Percentiles rank a stretch among this genome's conserved stretches.
phyloP scores from a whole-genome alignment of 192 early-diverging fungal species.

The Gryganskiella cystojenkinii region DNA sequence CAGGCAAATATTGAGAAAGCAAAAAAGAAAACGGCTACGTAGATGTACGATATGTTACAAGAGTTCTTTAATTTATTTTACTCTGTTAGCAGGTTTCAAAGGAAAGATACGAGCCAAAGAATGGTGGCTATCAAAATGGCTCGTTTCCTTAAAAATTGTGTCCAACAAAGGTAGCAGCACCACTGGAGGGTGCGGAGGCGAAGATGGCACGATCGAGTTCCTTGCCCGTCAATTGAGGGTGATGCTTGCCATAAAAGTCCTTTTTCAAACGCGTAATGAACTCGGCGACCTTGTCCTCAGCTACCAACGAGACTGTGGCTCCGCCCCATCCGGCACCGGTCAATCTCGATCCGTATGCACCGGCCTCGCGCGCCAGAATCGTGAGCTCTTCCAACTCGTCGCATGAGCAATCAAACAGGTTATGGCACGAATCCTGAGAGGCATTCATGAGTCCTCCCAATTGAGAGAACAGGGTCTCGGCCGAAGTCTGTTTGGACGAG shows the following conservation, averaged over 20 bases:
- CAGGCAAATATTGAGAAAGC: too few species aligned
- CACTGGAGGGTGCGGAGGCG: slow-evolving; percentile 60
- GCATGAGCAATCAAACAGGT: slow-evolving; percentile 86
- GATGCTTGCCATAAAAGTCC: slow-evolving; percentile 69
- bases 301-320: slow-evolving; percentile 33
- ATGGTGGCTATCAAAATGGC: too few species aligned
- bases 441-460: slow-evolving; percentile 92
- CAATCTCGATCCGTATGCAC: slow-evolving; percentile 85
- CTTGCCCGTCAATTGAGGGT: slow-evolving; percentile 58
- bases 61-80: too few species aligned
- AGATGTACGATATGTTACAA: too few species aligned
- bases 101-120: not conserved
- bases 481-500: slow-evolving; percentile 29
- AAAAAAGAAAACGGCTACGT: too few species aligned
- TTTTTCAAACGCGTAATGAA: slow-evolving; percentile 75
- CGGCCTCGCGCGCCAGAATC: slow-evolving; percentile 66
- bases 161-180: slow-evolving; percentile 59
- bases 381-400: slow-evolving; percentile 86
- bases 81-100: too few species aligned
- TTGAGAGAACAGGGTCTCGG: slow-evolving; percentile 46
- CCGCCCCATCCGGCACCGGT: slow-evolving; percentile 96
- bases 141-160: not conserved
- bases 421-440: slow-evolving; percentile 85
- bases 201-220: slow-evolving; percentile 66
- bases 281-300: slow-evolving; percentile 63